Evolutionary conservation across 1,284 basidiomycete species (phyloP), one percentile per base, ranked within the genome.

Genomic region (Pseudozyma flocculosa): DNA sequence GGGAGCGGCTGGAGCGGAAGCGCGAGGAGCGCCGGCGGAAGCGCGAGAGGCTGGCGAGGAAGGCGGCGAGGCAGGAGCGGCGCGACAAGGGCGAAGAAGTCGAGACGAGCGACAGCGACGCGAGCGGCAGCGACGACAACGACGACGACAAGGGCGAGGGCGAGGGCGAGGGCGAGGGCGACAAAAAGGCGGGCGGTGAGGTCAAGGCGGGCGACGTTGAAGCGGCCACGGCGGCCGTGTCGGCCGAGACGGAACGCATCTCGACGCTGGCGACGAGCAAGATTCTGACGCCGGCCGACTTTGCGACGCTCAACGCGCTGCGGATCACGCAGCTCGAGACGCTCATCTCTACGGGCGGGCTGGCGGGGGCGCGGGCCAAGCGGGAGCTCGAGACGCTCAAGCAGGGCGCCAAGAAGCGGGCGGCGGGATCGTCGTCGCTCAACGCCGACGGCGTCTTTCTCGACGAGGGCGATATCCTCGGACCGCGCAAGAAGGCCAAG

Each of bases 251-350:
- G 38, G 45, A 59, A 1, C 42, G 50, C 38, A 61, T 76, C 43
- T 75, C 77, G 9, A 68, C 63, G 37, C 70, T 80, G 17, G 89
- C 88, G 4, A 90, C 87, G 1, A 88, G 87, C 24, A 91, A 90
- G 81, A 98, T 99, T 73, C 85, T 98, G 32, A 98, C 95, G 0
- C 95, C 95, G 0, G 93, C 93, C 24, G 94, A 99, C 80, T 98
- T 97, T 78, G 90, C 90, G 0, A 82, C 96, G 45, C 84, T 98
- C 50, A 90, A 91, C 71, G 90, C 96, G 70, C 85, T 98, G 10
- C 87, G 88, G 9, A 84, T 92, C 52, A 61, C 66, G 2, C 89
- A 88, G 0, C 90, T 90, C n/a, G 83, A 86, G 22, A 85, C 84
- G 30, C 87, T 91, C 23, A 73, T 67, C 29, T 51, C 71, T 17